Evolutionary conservation across 2,329 filamentous ascomycete genomes (phyloP).

Genomic region (Cladophialophora yegresii): DNA sequence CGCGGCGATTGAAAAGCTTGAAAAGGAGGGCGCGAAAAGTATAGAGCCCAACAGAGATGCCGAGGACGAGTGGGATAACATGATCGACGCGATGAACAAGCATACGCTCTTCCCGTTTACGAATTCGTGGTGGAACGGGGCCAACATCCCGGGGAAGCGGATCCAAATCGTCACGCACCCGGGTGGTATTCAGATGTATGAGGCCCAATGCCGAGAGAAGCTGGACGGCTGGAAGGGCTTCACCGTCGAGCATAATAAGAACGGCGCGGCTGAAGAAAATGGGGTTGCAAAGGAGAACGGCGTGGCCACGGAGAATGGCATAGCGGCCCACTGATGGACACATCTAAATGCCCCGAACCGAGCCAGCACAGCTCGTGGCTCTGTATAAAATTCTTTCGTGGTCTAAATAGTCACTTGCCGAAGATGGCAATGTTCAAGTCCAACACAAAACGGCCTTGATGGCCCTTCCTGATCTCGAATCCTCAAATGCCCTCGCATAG

Average conservation of each 20-base stretch:
- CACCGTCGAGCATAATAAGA: constrained; percentile 23
- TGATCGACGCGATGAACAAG: constrained; percentile 52
- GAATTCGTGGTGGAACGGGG: constrained; percentile 59
- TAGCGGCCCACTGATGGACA: not conserved
- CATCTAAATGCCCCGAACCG: not conserved
- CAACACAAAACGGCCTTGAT: constrained; percentile 18
- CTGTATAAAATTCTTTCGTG: not conserved
- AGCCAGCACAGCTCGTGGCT: not conserved
- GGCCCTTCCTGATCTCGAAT: constrained; percentile 8
- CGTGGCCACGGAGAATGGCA: not conserved
- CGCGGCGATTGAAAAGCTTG: constrained; percentile 55
- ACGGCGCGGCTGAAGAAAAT: constrained; percentile 1
- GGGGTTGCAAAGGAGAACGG: constrained; percentile 1
- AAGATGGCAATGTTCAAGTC: not conserved
- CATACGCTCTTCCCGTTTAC: constrained; percentile 54
- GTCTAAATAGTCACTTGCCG: too few relatives aligned
- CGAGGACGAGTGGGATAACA: constrained; percentile 53
- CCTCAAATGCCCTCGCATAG: constrained; percentile 41
- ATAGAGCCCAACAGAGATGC: constrained; percentile 54
- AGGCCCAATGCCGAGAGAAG: constrained; percentile 16
- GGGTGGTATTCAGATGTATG: constrained; percentile 29
- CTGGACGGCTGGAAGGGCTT: constrained; percentile 33
- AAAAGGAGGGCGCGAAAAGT: constrained; percentile 50
- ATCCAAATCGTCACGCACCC: constrained; percentile 26
- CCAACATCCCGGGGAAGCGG: constrained; percentile 56